These are phyloP conservation scores for Ascochyta rabiei DNA, from an alignment of 2,329 filamentous ascomycete species.

Conservation along the genomic window DNA sequence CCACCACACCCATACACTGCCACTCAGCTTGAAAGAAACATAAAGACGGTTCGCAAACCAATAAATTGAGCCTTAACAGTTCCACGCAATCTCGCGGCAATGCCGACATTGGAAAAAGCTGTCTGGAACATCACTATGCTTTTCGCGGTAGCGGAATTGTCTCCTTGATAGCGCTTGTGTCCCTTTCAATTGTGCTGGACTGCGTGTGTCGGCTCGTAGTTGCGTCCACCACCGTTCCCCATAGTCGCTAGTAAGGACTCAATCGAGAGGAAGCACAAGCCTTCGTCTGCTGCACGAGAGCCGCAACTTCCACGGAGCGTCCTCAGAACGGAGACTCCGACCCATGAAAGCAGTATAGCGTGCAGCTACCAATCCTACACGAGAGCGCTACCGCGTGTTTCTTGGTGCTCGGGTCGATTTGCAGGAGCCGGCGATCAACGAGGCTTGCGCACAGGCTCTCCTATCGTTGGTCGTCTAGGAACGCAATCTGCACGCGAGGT, in stretches of 20 bases:
- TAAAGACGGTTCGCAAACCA: not conserved
- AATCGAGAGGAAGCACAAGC: conserved; percentile 2
- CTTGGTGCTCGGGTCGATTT: conserved; percentile 6
- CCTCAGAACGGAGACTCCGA: conserved; percentile 10
- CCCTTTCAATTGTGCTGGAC: not conserved
- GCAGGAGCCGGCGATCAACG: conserved; percentile 2
- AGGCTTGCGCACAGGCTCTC: conserved; percentile 7
- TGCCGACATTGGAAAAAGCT: conserved; percentile 2
- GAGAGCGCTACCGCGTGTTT: conserved; percentile 3
- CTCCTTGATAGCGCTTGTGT: not conserved
- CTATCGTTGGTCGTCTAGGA: not conserved
- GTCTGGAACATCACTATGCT: not conserved
- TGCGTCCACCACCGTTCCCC: not conserved
- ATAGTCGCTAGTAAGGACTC: not conserved
- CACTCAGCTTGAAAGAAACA: not conserved
- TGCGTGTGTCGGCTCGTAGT: not conserved
- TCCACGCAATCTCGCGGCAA: conserved; percentile 5
- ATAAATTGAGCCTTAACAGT: conserved; percentile 6
- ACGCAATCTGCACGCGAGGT: not conserved
- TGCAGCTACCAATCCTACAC: conserved; percentile 7
- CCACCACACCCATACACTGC: conserved; percentile 2
- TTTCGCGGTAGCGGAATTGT: not conserved
- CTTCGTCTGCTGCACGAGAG: conserved; percentile 3
- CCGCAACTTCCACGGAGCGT: conserved; percentile 2
- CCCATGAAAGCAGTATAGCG: not conserved